These are phyloP conservation scores for Leccinellum albellum DNA, from an alignment of 768 basidiomycete species.

Conservation along the genomic window DNA sequence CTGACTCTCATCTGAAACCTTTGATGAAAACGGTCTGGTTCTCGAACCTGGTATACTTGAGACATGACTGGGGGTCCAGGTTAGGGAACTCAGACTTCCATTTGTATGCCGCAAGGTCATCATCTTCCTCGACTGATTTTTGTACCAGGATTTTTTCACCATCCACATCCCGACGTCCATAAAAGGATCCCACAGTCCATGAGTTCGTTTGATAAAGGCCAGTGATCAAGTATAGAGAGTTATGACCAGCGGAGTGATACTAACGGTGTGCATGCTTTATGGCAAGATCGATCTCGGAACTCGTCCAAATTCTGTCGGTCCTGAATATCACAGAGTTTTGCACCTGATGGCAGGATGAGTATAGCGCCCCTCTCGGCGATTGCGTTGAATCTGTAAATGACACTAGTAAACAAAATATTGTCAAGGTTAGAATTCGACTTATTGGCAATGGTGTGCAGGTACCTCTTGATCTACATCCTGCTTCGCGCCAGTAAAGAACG, in stretches of 20 bases:
- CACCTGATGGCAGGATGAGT: conserved; percentile 5
- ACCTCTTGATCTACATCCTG: too few species aligned
- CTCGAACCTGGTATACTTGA: neutral
- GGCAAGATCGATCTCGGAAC: neutral
- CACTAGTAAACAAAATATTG: neutral
- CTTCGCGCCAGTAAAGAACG: too few species aligned
- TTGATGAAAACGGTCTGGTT: conserved; percentile 12
- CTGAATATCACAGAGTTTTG: neutral
- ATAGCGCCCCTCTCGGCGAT: neutral
- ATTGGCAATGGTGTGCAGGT: too few species aligned
- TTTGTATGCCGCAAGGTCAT: neutral
- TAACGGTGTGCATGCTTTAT: neutral
- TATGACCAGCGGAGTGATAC: neutral
- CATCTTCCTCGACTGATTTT: neutral
- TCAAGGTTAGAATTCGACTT: neutral
- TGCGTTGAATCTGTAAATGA: neutral
- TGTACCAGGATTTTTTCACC: neutral
- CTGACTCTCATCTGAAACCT: conserved; percentile 8
- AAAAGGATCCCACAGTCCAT: conserved; percentile 2
- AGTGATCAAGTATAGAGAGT: conserved; percentile 7
- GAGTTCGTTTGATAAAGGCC: neutral
- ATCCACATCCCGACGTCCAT: neutral
- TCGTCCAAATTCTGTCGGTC: neutral
- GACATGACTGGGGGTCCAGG: neutral
- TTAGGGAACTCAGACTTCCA: neutral